Percentiles rank a stretch among this genome's conserved stretches.
Evolutionary conservation across 2,329 filamentous ascomycete species (phyloP).

Genomic region (Aspergillus sp.): DNA sequence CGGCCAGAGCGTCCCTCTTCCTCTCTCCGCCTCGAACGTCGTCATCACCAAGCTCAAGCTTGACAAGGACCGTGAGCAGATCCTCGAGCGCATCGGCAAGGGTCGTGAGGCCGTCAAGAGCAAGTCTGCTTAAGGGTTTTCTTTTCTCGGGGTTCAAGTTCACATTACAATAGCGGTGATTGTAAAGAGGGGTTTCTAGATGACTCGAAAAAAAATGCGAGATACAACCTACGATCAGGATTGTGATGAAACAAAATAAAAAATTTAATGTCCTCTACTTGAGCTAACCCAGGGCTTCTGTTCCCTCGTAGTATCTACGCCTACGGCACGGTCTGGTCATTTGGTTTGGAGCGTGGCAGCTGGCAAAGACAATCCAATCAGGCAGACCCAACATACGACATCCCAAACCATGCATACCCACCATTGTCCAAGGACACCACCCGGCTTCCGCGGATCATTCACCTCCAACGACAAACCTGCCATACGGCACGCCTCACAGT

Average conservation of each 20-base stretch:
- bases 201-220: constrained; percentile 22
- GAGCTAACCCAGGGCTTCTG: background rate
- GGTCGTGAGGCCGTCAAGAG: constrained; percentile 49
- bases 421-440: background rate
- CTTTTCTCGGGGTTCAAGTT: constrained; percentile 58
- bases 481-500: background rate
- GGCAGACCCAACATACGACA: background rate
- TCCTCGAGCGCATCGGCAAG: constrained; percentile 49
- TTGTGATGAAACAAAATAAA: constrained; percentile 59
- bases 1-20: constrained; percentile 91
- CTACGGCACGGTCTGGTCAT: background rate
- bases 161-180: constrained; percentile 60
- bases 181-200: constrained; percentile 28
- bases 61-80: constrained; percentile 54
- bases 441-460: background rate
- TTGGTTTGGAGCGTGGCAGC: background rate
- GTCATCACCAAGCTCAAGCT: constrained; percentile 99
- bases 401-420: background rate
- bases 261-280: constrained; percentile 65
- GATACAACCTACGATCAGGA: constrained; percentile 25
- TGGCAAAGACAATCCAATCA: background rate
- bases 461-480: background rate
- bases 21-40: constrained; percentile 94
- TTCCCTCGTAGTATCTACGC: background rate
- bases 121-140: constrained; percentile 63